Conservation (phyloP, 2,329 filamentous ascomycete genomes). For the Colletotrichum salicis region DNA sequence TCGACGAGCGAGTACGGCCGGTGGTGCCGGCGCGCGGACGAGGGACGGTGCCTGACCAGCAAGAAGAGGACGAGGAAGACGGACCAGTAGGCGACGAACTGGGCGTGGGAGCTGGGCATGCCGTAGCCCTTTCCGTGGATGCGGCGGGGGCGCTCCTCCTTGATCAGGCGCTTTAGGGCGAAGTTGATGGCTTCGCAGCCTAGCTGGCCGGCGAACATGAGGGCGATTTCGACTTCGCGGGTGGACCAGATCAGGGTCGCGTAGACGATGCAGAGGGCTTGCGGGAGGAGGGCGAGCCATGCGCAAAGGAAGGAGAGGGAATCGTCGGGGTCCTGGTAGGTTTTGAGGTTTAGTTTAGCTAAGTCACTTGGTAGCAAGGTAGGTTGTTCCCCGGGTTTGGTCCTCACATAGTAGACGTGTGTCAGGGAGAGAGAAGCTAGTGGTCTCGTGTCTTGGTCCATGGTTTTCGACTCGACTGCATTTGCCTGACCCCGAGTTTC, state of each 20-base stretch:
- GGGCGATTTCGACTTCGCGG: conserved; percentile 85
- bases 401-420: conserved; percentile 85
- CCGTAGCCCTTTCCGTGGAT: conserved; percentile 94
- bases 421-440: conserved; percentile 93
- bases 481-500: conserved; percentile 1
- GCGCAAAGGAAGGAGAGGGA: conserved; percentile 87
- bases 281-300: conserved; percentile 92
- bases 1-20: conserved; percentile 70
- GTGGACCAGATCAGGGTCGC: conserved; percentile 90
- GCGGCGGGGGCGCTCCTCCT: conserved; percentile 87
- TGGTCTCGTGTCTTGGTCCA: conserved; percentile 57
- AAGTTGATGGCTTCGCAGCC: conserved; percentile 93
- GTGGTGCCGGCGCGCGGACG: conserved; percentile 30
- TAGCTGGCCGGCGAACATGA: conserved; percentile 94
- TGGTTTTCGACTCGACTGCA: conserved; percentile 34
- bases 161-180: conserved; percentile 86
- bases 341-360: not conserved
- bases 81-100: conserved; percentile 94
- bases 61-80: conserved; percentile 87
- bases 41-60: conserved; percentile 74
- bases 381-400: conserved; percentile 68
- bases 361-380: conserved; percentile 79
- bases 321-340: conserved; percentile 78
- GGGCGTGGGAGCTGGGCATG: conserved; percentile 94
- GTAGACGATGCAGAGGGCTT: conserved; percentile 91